Base-by-base conservation (phyloP, 139 green algal genomes). In the Chlamydomonas schloesseri region DNA sequence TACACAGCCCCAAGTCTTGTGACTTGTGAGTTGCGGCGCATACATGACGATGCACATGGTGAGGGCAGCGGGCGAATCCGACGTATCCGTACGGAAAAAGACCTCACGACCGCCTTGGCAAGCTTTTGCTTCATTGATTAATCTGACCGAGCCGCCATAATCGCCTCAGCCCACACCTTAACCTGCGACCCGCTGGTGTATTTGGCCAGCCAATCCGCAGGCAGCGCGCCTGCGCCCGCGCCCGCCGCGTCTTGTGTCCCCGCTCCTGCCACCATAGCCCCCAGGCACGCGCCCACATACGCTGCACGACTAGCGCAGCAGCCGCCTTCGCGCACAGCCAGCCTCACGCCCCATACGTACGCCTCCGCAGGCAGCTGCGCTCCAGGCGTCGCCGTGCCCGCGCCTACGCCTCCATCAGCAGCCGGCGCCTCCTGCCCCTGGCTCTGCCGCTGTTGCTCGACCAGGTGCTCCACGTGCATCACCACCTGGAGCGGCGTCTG, bases 401-500 rank as follows among this genome's bases (percentile, higher is more conserved):
- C 53, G n/a, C n/a, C n/a, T n/a, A n/a, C n/a, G n/a, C n/a, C n/a
- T n/a, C n/a, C n/a, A n/a, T n/a, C n/a, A n/a, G n/a, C n/a, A n/a
- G n/a, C n/a, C n/a, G 31, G 53, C 69, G 69, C 77, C 29, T 28
- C 42, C 23, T 64, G 71, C 26, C 23, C 42, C 42, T 62, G 71
- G 42, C 42, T 5, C 13, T 73, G 76, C 58, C 11, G 34, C 3
- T 89, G 74, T 67, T 80, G 55, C 69, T 31, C 18, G 65, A 17
- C 34, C 11, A n/a, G 72, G 83, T 86, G 68, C 82, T 95, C 92
- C 13, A 88, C 31, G 62, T 92, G 78, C 80, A 94, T 67, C 34
- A 90, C 77, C 33, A 89, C 80, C 46, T 93, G 93, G n/a, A 95
- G 70, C 11, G 93, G 93, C 24, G 91, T 94, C 47, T 87, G 81